phyloP scores from a whole-genome alignment of 108 stramenopile genomes.

The Cylindrotheca closterium region DNA sequence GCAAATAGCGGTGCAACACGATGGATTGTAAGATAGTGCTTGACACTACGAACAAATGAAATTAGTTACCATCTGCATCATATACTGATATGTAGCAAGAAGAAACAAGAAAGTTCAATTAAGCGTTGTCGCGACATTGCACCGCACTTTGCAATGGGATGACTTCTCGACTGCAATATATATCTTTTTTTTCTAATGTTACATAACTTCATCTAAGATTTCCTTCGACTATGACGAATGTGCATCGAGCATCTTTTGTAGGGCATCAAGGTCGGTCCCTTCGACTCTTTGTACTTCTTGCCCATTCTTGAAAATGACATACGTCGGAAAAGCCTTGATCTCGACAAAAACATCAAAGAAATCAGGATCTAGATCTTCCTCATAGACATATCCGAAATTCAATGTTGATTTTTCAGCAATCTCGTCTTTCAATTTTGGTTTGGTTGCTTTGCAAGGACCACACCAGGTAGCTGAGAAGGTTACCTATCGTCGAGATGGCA shows the following conservation, averaged over 20 bases:
- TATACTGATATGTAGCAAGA: too few species aligned
- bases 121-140: too few species aligned
- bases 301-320: conserved; percentile 48
- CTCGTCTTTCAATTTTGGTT: conserved; percentile 52
- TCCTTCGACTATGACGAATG: too few species aligned
- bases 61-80: too few species aligned
- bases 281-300: conserved; percentile 57
- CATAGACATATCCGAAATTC: conserved; percentile 64
- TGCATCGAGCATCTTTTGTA: conserved; percentile 30
- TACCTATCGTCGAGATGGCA: conserved; percentile 8
- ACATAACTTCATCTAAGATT: too few species aligned
- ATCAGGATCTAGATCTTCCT: conserved; percentile 58
- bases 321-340: conserved; percentile 78
- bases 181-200: too few species aligned
- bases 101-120: too few species aligned
- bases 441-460: conserved; percentile 72
- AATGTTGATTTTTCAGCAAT: conserved; percentile 30
- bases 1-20: not conserved
- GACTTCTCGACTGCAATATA: too few species aligned
- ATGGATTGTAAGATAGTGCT: too few species aligned
- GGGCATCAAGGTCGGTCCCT: conserved; percentile 58
- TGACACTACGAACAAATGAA: too few species aligned
- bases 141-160: too few species aligned
- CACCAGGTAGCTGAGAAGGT: conserved; percentile 76
- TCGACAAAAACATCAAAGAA: conserved; percentile 31